Conservation (phyloP, 306 rosid species). For the apple (Malus domestica) region DNA sequence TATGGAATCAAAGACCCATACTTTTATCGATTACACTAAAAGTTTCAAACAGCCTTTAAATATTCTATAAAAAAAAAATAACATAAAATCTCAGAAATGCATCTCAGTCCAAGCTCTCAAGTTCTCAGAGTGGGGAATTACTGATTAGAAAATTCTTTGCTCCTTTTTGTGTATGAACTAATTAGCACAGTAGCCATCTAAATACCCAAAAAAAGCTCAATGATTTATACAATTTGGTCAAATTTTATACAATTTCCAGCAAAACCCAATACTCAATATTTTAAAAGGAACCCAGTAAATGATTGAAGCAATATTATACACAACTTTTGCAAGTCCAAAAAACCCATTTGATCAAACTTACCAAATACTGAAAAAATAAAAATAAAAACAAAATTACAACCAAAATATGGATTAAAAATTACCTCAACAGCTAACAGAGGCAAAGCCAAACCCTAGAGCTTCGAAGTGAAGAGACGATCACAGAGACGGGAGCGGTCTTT, state of each 20-base stretch:
- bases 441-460: conserved; percentile 4
- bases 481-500: neutral
- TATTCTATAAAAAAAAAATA: neutral
- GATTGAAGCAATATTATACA: neutral
- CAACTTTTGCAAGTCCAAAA: neutral
- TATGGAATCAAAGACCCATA: neutral
- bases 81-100: neutral
- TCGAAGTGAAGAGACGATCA: conserved; percentile 7
- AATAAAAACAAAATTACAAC: neutral
- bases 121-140: neutral
- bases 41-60: neutral
- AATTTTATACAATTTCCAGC: neutral
- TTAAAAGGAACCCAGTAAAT: neutral
- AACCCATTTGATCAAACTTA: conserved; percentile 6
- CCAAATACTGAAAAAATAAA: neutral
- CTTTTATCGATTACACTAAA: neutral
- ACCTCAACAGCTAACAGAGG: neutral
- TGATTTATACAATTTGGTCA: neutral
- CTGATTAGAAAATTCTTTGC: neutral
- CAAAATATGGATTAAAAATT: neutral
- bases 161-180: neutral
- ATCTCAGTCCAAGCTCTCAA: neutral
- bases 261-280: neutral
- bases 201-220: neutral
- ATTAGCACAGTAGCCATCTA: neutral